These are phyloP conservation scores for Candida caryicola DNA, from an alignment of 805 yeast species.

Conservation along the genomic window DNA sequence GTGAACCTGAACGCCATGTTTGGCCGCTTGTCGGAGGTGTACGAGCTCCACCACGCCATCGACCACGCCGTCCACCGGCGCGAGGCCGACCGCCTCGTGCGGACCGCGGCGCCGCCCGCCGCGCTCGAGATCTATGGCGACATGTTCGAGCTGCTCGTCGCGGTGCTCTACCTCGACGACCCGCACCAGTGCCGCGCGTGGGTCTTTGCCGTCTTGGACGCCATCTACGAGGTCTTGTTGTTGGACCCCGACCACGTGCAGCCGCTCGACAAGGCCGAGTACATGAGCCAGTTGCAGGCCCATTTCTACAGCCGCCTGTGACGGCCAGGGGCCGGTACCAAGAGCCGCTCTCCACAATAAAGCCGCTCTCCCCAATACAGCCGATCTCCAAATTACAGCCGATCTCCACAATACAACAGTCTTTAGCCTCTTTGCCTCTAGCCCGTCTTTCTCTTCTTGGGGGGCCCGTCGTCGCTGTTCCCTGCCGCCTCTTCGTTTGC, in stretches of 20 bases:
- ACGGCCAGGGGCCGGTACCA: too few species aligned
- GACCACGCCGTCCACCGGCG: constrained; percentile 1
- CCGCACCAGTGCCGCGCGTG: constrained; percentile 1
- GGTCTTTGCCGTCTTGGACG: not conserved
- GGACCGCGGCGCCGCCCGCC: not conserved
- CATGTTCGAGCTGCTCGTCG: constrained; percentile 12
- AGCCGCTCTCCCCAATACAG: too few species aligned
- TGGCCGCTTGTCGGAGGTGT: constrained; percentile 9
- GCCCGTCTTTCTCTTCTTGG: constrained; percentile 2
- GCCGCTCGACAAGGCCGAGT: not conserved
- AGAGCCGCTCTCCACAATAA: too few species aligned
- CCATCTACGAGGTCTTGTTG: not conserved
- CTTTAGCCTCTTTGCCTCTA: too few species aligned
- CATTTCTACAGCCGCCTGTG: too few species aligned
- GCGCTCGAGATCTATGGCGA: constrained; percentile 11
- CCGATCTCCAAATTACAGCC: too few species aligned
- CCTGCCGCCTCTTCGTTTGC: too few species aligned
- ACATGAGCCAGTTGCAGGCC: not conserved
- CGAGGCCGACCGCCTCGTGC: constrained; percentile 1
- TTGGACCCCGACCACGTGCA: not conserved
- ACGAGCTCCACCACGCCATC: constrained; percentile 8
- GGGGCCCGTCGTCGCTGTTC: not conserved
- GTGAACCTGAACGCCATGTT: constrained; percentile 8
- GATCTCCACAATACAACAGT: not conserved
- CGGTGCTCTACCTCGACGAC: constrained; percentile 10